Evolutionary conservation across 2,329 filamentous ascomycete genomes (phyloP).

Genomic region (Escovopsis sp.): DNA sequence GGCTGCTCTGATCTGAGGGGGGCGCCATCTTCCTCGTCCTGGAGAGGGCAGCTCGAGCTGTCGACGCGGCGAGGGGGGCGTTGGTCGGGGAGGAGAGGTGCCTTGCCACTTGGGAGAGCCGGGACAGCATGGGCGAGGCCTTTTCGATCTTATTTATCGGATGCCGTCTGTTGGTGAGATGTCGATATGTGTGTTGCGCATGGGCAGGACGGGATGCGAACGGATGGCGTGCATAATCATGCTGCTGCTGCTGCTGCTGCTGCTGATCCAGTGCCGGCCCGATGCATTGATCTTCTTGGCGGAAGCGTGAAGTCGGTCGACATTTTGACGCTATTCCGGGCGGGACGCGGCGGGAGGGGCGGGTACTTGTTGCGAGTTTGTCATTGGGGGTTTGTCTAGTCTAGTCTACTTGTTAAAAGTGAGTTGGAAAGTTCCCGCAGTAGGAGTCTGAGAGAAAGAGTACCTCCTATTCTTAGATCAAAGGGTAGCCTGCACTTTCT

Average conservation of each 20-base stretch:
- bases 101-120: constrained; percentile 57
- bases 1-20: constrained; percentile 36
- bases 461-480: too few species aligned
- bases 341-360: not conserved
- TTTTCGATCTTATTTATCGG: not conserved
- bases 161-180: too few species aligned
- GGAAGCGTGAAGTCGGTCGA: too few species aligned
- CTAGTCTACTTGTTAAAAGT: too few species aligned
- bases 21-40: constrained; percentile 27
- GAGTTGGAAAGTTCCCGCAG: too few species aligned
- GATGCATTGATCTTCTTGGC: not conserved
- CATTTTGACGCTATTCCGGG: not conserved
- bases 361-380: not conserved
- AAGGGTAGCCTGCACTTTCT: too few species aligned
- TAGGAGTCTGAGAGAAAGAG: too few species aligned
- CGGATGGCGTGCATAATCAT: not conserved
- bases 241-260: not conserved
- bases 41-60: constrained; percentile 12
- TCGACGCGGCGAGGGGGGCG: constrained; percentile 15
- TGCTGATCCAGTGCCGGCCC: not conserved
- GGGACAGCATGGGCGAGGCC: constrained; percentile 49
- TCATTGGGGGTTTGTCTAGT: too few species aligned
- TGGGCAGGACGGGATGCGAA: not conserved
- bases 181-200: too few species aligned
- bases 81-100: constrained; percentile 40